phyloP scores from a whole-genome alignment of 805 yeast genomes.

The Candida gorgasii region DNA sequence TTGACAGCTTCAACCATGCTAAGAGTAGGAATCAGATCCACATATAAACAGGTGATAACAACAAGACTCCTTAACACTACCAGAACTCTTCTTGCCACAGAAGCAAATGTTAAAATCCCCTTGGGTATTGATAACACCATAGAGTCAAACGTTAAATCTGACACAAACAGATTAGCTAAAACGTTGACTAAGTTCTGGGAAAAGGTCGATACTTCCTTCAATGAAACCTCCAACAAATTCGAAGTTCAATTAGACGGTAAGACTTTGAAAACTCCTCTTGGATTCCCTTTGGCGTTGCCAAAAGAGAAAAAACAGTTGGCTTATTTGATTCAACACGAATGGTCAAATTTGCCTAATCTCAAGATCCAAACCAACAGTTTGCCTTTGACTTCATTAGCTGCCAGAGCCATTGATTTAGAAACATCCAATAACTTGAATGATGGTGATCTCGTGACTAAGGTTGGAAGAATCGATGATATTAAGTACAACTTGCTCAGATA shows the following conservation, averaged over 20 bases:
- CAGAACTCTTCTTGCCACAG: constrained; percentile 16
- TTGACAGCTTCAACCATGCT: too few relatives aligned
- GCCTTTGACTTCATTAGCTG: constrained; percentile 84
- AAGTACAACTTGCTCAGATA: constrained; percentile 69
- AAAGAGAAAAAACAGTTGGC: constrained; percentile 61
- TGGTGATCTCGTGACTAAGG: constrained; percentile 53
- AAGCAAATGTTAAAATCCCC: constrained; percentile 19
- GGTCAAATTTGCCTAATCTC: constrained; percentile 71
- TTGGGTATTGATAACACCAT: constrained; percentile 34
- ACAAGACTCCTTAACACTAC: neutral
- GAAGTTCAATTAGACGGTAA: constrained; percentile 70
- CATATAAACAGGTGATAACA: neutral
- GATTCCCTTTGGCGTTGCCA: constrained; percentile 69
- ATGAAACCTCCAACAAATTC: constrained; percentile 31
- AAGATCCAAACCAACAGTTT: constrained; percentile 72
- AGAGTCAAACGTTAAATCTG: constrained; percentile 56
- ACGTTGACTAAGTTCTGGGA: constrained; percentile 82
- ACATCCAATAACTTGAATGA: constrained; percentile 32
- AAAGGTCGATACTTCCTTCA: constrained; percentile 50
- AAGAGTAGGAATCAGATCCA: neutral
- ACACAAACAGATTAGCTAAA: constrained; percentile 68
- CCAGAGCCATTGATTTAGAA: constrained; percentile 79
- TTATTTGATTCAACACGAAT: constrained; percentile 77
- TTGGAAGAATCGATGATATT: constrained; percentile 61
- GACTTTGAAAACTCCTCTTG: constrained; percentile 82